Conservation (phyloP, 768 basidiomycete genomes). For the Termitomyces sp. region DNA sequence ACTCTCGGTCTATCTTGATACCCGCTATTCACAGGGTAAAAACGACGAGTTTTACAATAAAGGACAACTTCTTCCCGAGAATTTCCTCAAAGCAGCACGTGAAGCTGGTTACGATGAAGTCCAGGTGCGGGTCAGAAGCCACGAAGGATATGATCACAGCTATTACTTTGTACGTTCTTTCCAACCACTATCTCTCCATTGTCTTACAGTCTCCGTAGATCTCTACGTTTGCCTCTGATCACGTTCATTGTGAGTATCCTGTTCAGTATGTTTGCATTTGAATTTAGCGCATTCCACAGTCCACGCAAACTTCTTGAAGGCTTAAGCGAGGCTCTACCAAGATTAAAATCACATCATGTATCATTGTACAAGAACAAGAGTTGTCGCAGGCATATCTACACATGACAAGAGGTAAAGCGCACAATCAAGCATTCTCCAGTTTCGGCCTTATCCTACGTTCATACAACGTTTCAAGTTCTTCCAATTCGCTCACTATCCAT, state of each 20-base stretch:
- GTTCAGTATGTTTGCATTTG: conserved; percentile 9
- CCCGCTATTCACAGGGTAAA: conserved; percentile 48
- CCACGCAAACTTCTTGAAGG: conserved; percentile 86
- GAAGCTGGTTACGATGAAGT: conserved; percentile 66
- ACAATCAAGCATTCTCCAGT: conserved; percentile 8
- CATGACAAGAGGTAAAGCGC: background rate
- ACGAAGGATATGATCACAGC: conserved; percentile 84
- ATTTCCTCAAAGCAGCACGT: conserved; percentile 76
- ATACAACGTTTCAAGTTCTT: conserved; percentile 59
- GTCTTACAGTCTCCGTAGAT: conserved; percentile 42
- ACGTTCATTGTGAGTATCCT: conserved; percentile 70
- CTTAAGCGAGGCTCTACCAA: conserved; percentile 31
- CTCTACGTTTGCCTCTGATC: conserved; percentile 85
- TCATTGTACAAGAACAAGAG: conserved; percentile 4
- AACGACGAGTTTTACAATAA: conserved; percentile 80
- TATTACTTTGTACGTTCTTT: conserved; percentile 69
- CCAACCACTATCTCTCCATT: background rate
- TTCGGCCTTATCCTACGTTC: conserved; percentile 38
- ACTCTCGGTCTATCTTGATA: background rate
- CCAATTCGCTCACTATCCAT: conserved; percentile 65
- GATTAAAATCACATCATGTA: too few species aligned
- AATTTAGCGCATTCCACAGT: conserved; percentile 36
- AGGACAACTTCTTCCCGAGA: conserved; percentile 87
- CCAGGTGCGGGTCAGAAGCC: conserved; percentile 73
- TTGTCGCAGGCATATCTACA: conserved; percentile 1